A percentile compares a stretch with the other conserved stretches of the same genome.
Evolutionary conservation across 2,329 filamentous ascomycete genomes (phyloP).

Genomic region (Penicillium sp.): DNA sequence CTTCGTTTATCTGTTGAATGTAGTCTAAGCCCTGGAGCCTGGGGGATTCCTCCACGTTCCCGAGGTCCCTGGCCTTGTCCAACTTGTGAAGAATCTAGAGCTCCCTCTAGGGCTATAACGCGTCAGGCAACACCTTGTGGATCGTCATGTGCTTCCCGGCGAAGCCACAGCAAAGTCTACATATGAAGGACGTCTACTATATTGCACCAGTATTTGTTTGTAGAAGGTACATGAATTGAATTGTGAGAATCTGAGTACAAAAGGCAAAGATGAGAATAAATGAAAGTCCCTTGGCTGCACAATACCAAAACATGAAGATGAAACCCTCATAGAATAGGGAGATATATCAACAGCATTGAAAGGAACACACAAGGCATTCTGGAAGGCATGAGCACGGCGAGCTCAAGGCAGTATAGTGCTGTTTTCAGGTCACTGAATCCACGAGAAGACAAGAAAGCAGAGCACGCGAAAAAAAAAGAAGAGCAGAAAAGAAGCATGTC

Average conservation of each 20-base stretch:
- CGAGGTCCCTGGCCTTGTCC: too few species aligned
- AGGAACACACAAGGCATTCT: constrained; percentile 2
- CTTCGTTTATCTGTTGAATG: too few species aligned
- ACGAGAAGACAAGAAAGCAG: constrained; percentile 10
- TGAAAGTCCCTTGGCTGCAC: constrained; percentile 16
- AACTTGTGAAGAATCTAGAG: too few species aligned
- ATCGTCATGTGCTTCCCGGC: too few species aligned
- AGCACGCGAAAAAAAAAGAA: constrained; percentile 15
- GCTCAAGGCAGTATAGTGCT: constrained; percentile 4
- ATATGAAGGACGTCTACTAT: too few species aligned
- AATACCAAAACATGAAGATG: constrained; percentile 18
- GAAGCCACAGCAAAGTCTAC: too few species aligned
- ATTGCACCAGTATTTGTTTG: not conserved
- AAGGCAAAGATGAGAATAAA: constrained; percentile 7
- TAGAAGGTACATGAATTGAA: constrained; percentile 30
- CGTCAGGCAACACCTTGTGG: too few species aligned
- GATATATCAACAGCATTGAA: constrained; percentile 7
- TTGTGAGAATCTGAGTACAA: constrained; percentile 22
- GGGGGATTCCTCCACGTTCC: too few species aligned
- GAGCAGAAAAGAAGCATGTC: constrained; percentile 14
- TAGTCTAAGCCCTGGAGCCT: too few species aligned
- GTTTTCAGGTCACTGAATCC: constrained; percentile 6
- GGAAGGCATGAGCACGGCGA: constrained; percentile 4
- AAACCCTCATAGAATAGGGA: constrained; percentile 4
- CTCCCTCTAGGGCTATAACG: too few species aligned